A percentile compares a stretch with the other conserved stretches of the same genome.
These are phyloP conservation scores for Lepidium aucheri DNA, from an alignment of 345 rosid species.

Conservation along the genomic window DNA sequence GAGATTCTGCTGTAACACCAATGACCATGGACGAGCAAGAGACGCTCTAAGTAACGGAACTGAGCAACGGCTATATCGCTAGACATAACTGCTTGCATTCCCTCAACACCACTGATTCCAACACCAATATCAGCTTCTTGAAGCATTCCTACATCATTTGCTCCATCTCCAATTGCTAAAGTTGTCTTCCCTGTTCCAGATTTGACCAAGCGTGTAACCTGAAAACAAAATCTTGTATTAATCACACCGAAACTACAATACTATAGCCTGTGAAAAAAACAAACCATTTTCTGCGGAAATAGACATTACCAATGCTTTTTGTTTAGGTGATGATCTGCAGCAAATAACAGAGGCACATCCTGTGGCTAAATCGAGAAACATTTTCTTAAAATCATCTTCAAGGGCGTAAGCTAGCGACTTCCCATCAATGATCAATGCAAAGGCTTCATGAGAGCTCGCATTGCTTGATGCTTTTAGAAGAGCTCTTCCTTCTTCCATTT, in stretches of 20 bases:
- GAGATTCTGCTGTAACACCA: slow-evolving; percentile 97
- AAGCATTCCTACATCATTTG: slow-evolving; percentile 99
- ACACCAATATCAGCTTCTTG: slow-evolving; percentile 97
- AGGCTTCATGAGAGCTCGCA: slow-evolving; percentile 36
- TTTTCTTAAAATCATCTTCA: slow-evolving; percentile 60
- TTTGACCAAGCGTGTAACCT: slow-evolving; percentile 97
- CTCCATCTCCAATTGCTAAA: slow-evolving; percentile 91
- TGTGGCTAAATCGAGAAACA: slow-evolving; percentile 74
- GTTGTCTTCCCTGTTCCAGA: slow-evolving; percentile 74
- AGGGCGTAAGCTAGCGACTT: slow-evolving; percentile 75
- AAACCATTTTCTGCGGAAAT: not conserved
- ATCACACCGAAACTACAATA: not conserved
- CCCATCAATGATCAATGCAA: slow-evolving; percentile 91
- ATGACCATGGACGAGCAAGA: slow-evolving; percentile 95
- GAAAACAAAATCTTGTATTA: slow-evolving; percentile 3
- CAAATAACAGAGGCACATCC: slow-evolving; percentile 94
- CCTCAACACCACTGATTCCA: slow-evolving; percentile 95
- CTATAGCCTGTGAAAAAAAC: not conserved
- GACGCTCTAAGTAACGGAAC: slow-evolving; percentile 76
- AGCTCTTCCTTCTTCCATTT: slow-evolving; percentile 51
- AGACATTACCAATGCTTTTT: slow-evolving; percentile 76
- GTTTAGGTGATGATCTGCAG: slow-evolving; percentile 96
- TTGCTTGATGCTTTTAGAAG: slow-evolving; percentile 40
- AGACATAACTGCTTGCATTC: slow-evolving; percentile 99
- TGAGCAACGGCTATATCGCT: slow-evolving; percentile 93